Percentiles rank a stretch among this genome's conserved stretches.
phyloP scores from a whole-genome alignment of 345 rosid species.

The Eucalyptus albens region DNA sequence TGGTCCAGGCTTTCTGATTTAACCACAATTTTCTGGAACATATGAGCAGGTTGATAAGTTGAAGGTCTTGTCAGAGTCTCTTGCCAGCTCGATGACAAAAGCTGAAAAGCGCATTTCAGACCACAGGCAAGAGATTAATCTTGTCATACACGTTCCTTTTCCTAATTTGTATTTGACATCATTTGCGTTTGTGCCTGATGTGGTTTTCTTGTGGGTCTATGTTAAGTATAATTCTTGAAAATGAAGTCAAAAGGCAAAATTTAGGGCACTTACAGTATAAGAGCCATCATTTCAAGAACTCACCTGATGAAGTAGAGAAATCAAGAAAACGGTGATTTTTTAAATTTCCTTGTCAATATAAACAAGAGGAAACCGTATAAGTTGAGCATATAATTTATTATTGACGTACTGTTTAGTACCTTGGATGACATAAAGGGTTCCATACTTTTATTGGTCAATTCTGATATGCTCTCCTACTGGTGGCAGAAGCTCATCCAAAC shows the following conservation, averaged over 20 bases:
- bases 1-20: neutral
- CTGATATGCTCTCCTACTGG: neutral
- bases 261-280: neutral
- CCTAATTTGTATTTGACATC: neutral
- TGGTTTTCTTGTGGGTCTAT: neutral
- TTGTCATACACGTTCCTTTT: neutral
- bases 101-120: constrained; percentile 85
- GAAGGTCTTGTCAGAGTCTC: constrained; percentile 86
- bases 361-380: neutral
- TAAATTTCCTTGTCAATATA: neutral
- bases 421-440: neutral
- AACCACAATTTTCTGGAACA: neutral
- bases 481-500: neutral
- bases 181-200: neutral
- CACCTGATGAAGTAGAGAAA: neutral
- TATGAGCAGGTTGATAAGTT: constrained; percentile 72
- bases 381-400: neutral
- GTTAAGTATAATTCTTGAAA: neutral
- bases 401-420: neutral
- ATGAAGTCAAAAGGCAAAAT: neutral
- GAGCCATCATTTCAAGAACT: neutral
- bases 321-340: neutral
- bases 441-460: neutral
- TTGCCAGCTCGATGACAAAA: constrained; percentile 62
- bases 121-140: constrained; percentile 35